Percentiles rank a stretch among this genome's conserved stretches.
Evolutionary conservation across 2,329 filamentous ascomycete genomes (phyloP).

Genomic region (Lachnellula subtilissima): DNA sequence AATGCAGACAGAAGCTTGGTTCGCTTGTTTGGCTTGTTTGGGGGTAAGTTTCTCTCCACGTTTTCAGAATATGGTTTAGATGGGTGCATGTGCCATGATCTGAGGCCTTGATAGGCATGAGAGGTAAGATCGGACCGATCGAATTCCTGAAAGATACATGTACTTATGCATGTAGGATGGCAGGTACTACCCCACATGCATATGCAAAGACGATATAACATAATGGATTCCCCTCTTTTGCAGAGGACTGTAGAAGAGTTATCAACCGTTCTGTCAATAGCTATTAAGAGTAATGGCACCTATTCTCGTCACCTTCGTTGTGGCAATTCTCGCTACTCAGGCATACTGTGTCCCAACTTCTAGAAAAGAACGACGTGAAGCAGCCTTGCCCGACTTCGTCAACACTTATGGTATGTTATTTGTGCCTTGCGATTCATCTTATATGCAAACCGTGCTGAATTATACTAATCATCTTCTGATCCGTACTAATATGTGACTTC

Average conservation of each 20-base stretch:
- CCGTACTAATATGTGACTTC: neutral
- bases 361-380: neutral
- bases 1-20: no score
- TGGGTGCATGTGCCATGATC: no score
- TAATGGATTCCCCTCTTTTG: neutral
- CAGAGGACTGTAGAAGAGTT: neutral
- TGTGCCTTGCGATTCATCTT: no score
- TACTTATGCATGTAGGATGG: neutral
- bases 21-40: no score
- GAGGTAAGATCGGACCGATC: neutral
- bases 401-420: neutral
- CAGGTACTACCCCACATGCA: neutral
- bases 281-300: neutral
- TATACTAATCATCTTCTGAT: neutral
- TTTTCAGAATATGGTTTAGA: no score
- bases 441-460: no score
- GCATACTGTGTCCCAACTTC: neutral
- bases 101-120: neutral
- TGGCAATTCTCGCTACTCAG: neutral
- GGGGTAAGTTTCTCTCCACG: no score
- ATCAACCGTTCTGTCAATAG: neutral
- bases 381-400: neutral
- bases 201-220: neutral
- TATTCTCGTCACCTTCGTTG: neutral
- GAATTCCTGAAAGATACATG: neutral